These are phyloP conservation scores for Colletotrichum australisinense DNA, from an alignment of 2,329 filamentous ascomycete species.

Conservation along the genomic window DNA sequence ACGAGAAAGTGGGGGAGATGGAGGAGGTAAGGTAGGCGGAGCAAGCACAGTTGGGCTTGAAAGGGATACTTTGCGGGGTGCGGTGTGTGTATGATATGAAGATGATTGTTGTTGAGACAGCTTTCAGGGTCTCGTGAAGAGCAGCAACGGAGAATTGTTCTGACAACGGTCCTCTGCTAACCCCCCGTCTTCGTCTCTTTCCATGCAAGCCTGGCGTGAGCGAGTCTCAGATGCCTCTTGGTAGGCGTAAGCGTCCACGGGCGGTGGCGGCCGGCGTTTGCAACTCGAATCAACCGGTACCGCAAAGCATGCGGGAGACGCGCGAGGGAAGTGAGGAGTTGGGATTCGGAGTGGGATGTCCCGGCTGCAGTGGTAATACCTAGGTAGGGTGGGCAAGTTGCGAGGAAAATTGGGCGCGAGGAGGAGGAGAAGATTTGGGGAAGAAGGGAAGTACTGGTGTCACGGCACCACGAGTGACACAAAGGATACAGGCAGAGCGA, in stretches of 20 bases:
- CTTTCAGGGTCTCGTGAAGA: slow-evolving; percentile 6
- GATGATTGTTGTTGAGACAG: slow-evolving; percentile 7
- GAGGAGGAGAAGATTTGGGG: slow-evolving; percentile 20
- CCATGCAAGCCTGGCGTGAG: slow-evolving; percentile 18
- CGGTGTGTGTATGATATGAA: slow-evolving; percentile 20
- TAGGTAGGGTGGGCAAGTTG: slow-evolving; percentile 10
- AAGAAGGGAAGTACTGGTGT: slow-evolving; percentile 16
- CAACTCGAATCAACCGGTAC: slow-evolving; percentile 8
- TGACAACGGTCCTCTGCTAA: slow-evolving; percentile 6
- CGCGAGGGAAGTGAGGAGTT: slow-evolving; percentile 20
- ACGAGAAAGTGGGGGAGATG: slow-evolving; percentile 43
- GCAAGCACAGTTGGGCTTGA: slow-evolving; percentile 32
- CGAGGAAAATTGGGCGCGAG: not conserved
- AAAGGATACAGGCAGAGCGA: slow-evolving; percentile 19
- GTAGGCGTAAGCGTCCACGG: slow-evolving; percentile 1
- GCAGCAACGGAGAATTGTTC: not conserved
- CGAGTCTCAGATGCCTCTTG: slow-evolving; percentile 14
- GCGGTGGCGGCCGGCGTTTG: slow-evolving; percentile 11
- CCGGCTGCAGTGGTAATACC: slow-evolving; percentile 9
- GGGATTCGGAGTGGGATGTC: slow-evolving; percentile 26
- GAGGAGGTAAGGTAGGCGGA: slow-evolving; percentile 27
- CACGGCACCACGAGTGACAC: slow-evolving; percentile 29
- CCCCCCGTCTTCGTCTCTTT: slow-evolving; percentile 16
- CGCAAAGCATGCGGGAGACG: slow-evolving; percentile 20
- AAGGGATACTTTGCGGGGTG: slow-evolving; percentile 33